Percentiles rank a stretch among this genome's conserved stretches.
Evolutionary conservation across 2,329 filamentous ascomycete species (phyloP).

Genomic region (Xylariaceae sp.): DNA sequence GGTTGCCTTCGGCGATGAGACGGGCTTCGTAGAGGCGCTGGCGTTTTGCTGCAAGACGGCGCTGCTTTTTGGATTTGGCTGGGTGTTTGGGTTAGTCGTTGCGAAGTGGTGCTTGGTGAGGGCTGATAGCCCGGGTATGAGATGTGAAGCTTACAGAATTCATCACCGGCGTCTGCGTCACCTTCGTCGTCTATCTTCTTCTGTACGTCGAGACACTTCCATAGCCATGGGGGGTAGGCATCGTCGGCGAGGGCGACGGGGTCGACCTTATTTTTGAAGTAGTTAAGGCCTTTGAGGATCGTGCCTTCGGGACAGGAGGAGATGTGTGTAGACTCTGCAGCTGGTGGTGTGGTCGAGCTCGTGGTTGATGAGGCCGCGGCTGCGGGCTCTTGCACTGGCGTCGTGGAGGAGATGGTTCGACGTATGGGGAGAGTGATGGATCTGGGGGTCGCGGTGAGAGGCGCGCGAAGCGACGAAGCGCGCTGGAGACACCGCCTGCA

Average conservation of each 20-base stretch:
- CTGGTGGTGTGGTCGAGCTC: slow-evolving; percentile 27
- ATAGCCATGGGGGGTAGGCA: slow-evolving; percentile 79
- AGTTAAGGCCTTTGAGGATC: slow-evolving; percentile 70
- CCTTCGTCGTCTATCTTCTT: slow-evolving; percentile 48
- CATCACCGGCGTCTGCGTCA: slow-evolving; percentile 60
- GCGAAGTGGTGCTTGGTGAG: background rate
- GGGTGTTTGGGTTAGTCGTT: background rate
- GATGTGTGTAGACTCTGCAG: slow-evolving; percentile 15
- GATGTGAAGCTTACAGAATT: slow-evolving; percentile 66
- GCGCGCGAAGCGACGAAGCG: slow-evolving; percentile 32
- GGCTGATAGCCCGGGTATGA: background rate
- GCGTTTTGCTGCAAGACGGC: slow-evolving; percentile 65
- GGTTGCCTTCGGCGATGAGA: slow-evolving; percentile 61
- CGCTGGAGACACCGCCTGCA: slow-evolving; percentile 49
- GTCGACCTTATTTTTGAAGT: slow-evolving; percentile 67
- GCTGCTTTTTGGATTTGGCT: slow-evolving; percentile 85
- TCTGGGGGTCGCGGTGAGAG: slow-evolving; percentile 13
- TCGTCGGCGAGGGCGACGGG: slow-evolving; percentile 70
- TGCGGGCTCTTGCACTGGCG: slow-evolving; percentile 31
- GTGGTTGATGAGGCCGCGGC: slow-evolving; percentile 26
- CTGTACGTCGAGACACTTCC: slow-evolving; percentile 63
- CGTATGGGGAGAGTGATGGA: slow-evolving; percentile 11
- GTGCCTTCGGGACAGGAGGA: slow-evolving; percentile 65
- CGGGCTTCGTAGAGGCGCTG: slow-evolving; percentile 53
- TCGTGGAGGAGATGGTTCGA: slow-evolving; percentile 37